Conservation (phyloP, 2,329 filamentous ascomycete species). For the Mycosphaerella arachidis region DNA sequence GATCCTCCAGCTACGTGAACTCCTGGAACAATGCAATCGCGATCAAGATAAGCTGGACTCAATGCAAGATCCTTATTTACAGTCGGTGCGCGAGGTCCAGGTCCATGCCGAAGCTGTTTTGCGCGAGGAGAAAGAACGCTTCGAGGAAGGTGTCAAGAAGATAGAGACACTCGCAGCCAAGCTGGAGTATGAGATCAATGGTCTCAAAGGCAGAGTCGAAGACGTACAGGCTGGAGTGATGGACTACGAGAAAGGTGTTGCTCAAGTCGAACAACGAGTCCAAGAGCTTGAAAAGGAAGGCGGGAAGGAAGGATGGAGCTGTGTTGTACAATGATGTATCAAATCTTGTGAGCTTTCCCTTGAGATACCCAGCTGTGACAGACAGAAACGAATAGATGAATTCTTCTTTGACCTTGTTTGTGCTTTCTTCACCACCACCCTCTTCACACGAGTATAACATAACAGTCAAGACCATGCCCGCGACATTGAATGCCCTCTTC, state of each 20-base stretch:
- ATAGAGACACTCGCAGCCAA: constrained; percentile 77
- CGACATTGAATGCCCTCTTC: too few species aligned
- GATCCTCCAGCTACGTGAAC: constrained; percentile 47
- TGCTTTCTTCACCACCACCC: too few species aligned
- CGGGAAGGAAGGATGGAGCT: constrained; percentile 26
- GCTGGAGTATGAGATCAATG: constrained; percentile 85
- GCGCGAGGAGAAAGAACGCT: constrained; percentile 60
- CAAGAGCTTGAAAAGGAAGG: constrained; percentile 59
- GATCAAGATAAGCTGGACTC: constrained; percentile 63
- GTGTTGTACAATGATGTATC: constrained; percentile 23
- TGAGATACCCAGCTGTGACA: neutral
- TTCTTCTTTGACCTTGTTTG: too few species aligned
- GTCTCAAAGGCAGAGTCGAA: constrained; percentile 71
- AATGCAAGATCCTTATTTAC: constrained; percentile 65
- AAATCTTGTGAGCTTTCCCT: neutral
- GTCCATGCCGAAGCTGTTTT: constrained; percentile 66
- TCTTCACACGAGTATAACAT: too few species aligned
- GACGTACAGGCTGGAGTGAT: constrained; percentile 80
- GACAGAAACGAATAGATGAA: too few species aligned
- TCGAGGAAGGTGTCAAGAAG: constrained; percentile 70
- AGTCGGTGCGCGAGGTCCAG: constrained; percentile 64
- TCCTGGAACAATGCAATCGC: constrained; percentile 55
- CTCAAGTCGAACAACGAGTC: constrained; percentile 40
- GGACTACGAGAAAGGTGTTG: constrained; percentile 68
- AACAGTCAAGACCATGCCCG: too few species aligned